Base-by-base conservation (phyloP, 2,329 filamentous ascomycete species). In the Cordyceps javanica region DNA sequence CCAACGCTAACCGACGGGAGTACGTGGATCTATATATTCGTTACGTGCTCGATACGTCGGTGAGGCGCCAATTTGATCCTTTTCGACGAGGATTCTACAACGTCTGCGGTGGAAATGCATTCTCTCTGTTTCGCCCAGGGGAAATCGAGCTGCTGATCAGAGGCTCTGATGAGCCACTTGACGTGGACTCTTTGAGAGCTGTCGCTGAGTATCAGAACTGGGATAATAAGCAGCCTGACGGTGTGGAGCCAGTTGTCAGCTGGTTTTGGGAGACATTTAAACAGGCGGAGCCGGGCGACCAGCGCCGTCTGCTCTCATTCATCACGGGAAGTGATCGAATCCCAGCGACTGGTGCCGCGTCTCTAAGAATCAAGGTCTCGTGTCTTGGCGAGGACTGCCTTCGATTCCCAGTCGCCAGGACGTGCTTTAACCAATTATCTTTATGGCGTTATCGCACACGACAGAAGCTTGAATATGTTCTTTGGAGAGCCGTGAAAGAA, bases 61-160 rank as follows among this genome's bases (percentile, higher is more conserved):
- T 96, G 1, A 76, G 82, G 39, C 82, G 90, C 41, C 91, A 96
- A 67, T 97, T 95, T 62, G 91, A 96, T 68, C 91, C 92, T 0
- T 97, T 97, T 78, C 94, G 94, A 69, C 84, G 91, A 56, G 92
- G 92, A 1, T 97, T 97, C 72, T 97, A 91, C 70, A 95, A 89
- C 0, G 90, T 96, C 28, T 96, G 91, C 68, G 89, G 88, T 36
- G 90, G 91, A 36, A 96, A 94, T 68, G 91, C 92, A 0, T 77
- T 96, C 36, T 90, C 88, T 1, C 80, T 97, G 2, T 96, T 96
- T 71, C 83, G 90, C 16, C 88, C 92, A 0, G 91, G 96, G 69
- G 92, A 97, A 70, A 95, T 97, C 61, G 92, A 96, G 69, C 81
- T 96, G 3, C 80, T 96, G 1, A 82, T 97, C 5, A 82, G 91